phyloP scores from a whole-genome alignment of 2,329 filamentous ascomycete species.

The Diaporthe australafricana region DNA sequence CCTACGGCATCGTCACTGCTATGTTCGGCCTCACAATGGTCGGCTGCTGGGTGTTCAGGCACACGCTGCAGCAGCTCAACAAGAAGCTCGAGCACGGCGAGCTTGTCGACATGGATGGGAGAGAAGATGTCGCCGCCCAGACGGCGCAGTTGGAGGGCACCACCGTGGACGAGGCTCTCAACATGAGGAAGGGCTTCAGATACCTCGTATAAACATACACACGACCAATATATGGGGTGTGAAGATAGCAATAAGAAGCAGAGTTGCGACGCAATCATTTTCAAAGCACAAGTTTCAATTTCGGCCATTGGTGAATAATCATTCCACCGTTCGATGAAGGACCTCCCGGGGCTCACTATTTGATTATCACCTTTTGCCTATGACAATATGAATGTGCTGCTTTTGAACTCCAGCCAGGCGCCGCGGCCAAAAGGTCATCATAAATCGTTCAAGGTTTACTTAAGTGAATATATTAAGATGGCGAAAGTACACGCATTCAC shows the following conservation, averaged over 20 bases:
- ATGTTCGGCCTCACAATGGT: conserved; percentile 72
- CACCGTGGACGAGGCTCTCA: conserved; percentile 56
- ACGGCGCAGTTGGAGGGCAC: conserved; percentile 54
- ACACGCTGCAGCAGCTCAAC: conserved; percentile 60
- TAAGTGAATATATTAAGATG: no score
- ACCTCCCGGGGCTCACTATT: not conserved
- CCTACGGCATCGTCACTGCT: conserved; percentile 72
- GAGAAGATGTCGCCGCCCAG: conserved; percentile 51
- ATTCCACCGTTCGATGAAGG: not conserved
- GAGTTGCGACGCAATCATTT: not conserved
- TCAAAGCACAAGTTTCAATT: not conserved
- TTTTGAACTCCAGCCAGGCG: no score
- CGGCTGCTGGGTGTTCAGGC: conserved; percentile 61
- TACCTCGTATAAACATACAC: conserved; percentile 53
- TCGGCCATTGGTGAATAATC: not conserved
- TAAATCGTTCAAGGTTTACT: no score
- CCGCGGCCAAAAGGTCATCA: no score
- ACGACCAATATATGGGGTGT: not conserved
- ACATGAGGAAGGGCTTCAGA: conserved; percentile 60
- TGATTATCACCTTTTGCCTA: no score
- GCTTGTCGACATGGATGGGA: conserved; percentile 49
- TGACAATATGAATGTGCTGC: no score
- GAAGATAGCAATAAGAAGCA: not conserved
- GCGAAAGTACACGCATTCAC: no score
- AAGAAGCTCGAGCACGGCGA: conserved; percentile 59